Evolutionary conservation across 352 stramenopile genomes (phyloP), one percentile per base, ranked within the genome.

Genomic region (Globisporangium mamillatum): DNA sequence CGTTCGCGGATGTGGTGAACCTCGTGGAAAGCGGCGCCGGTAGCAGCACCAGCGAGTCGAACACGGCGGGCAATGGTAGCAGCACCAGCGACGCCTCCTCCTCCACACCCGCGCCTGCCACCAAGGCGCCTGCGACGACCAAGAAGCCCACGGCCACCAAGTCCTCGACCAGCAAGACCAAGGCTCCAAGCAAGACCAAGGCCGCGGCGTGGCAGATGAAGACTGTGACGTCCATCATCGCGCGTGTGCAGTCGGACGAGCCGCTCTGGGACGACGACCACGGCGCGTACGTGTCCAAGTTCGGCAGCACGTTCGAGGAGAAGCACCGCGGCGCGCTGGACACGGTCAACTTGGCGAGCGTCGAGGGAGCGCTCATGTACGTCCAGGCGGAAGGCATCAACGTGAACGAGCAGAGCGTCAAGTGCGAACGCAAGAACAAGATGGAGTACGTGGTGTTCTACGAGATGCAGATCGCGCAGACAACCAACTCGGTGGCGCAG

Each of bases 321-420:
- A 64, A 72, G 53, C 67, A 74, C 63, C 61, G 59, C 22, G 67
- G 59, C n/a, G 70, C 74, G 41, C 62, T 82, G 20, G 88, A 95
- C 66, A 86, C 82, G 6, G 81, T 92, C 60, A 95, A 95, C 71
- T 90, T 75, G 3, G 88, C 88, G 22, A 85, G 67, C 4, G 82
- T 95, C 3, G 87, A 95, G 64, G 87, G 87, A 8, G 78, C 85
- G 24, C 74, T 95, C 57, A 92, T 88, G 82, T 95, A 90, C 64
- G 84, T 93, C 0, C 85, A 93, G 71, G 82, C 85, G 6, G 87
- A 95, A 65, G 78, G 85, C 36, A 95, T 95, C 59, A 71, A 71
- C 34, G 53, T 41, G 58, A 62, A 59, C 22, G 65, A 66, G 50
- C 59, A 53, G 56, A 72, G 59, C n/a, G 63, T 80, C 50, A 63